These are phyloP conservation scores for Telopea speciosissima DNA, from an alignment of 177 flowering plant species.

Conservation along the genomic window DNA sequence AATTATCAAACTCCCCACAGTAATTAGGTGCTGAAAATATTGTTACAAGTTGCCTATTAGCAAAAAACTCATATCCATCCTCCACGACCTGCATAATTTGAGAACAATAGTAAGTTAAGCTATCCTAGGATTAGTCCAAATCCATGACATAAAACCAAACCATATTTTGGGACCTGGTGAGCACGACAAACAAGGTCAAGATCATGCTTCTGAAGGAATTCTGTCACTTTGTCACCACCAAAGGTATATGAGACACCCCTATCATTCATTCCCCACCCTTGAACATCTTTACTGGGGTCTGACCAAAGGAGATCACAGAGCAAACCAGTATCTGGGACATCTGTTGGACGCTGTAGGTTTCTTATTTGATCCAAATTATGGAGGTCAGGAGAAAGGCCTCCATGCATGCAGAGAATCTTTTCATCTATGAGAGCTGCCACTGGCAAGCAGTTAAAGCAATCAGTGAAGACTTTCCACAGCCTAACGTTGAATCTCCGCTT, in stretches of 20 bases:
- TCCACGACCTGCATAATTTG: slow-evolving; percentile 56
- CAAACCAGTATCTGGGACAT: slow-evolving; percentile 68
- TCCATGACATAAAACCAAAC: not conserved
- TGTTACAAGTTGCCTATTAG: slow-evolving; percentile 56
- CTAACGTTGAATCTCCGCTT: slow-evolving; percentile 59
- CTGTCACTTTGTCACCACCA: slow-evolving; percentile 53
- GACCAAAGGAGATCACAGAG: slow-evolving; percentile 83
- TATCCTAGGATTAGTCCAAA: not conserved
- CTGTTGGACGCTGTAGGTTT: slow-evolving; percentile 53
- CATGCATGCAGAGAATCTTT: slow-evolving; percentile 73
- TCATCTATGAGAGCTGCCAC: slow-evolving; percentile 74
- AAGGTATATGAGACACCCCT: slow-evolving; percentile 72
- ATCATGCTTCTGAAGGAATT: slow-evolving; percentile 54
- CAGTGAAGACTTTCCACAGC: slow-evolving; percentile 59
- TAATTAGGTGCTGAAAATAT: slow-evolving; percentile 80
- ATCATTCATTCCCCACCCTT: slow-evolving; percentile 70
- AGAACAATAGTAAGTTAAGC: slow-evolving; percentile 2
- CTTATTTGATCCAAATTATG: slow-evolving; percentile 51
- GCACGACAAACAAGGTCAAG: slow-evolving; percentile 70
- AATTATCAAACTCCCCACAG: slow-evolving; percentile 70
- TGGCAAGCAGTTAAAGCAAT: slow-evolving; percentile 71
- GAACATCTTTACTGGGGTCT: slow-evolving; percentile 56
- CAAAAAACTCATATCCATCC: slow-evolving; percentile 78
- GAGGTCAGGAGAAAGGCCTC: slow-evolving; percentile 73
- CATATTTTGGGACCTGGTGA: slow-evolving; percentile 45